Evolutionary conservation across 108 stramenopile species (phyloP), one percentile per base, ranked within the genome.

Genomic region (Cyclotella sp.): DNA sequence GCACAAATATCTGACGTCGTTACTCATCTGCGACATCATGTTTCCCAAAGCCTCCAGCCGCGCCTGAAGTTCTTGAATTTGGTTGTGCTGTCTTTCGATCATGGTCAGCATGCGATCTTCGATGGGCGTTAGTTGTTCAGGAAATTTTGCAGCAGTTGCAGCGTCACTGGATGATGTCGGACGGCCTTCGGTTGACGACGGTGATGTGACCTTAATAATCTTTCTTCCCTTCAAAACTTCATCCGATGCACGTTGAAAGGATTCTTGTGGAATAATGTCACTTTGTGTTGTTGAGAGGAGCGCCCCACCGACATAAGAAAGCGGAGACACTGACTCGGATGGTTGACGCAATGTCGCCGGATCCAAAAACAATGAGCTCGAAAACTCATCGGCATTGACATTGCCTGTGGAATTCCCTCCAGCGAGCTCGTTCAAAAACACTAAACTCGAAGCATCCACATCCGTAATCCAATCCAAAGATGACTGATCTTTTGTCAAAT

Each of bases 371-470:
- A 8, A 57, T 8, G 22, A 8, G 19, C 55, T 2, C n/a, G 12
- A 13, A 24, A 57, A 57, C 12, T 34, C 34, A 34, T 34, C 2
- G 6, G 4, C 34, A 6, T 6, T 34, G 6, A 5, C 4, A 6
- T 34, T 34, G 34, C 34, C 6, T 6, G 34, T 5, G 34, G 34
- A 9, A 47, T 46, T 3, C 13, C 18, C 45, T 13, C 40, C 7
- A 10, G 75, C 75, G 8, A 76, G 21, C 9, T 21, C 58, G 18
- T 67, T 66, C 11, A 79, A 66, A 43, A 67, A 67, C 3, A 28
- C 24, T 0, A 72, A 64, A 43, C 78, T 79, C 12, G 78, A 72
- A 15, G 29, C 45, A 79, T 79, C 78, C 14, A 79, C 14, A 51
- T 72, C 70, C 18, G 52, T 42, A 42, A 79, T 46, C 71, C 62